Conservation (phyloP, 331 rosid species). For the Acacia concinna region DNA sequence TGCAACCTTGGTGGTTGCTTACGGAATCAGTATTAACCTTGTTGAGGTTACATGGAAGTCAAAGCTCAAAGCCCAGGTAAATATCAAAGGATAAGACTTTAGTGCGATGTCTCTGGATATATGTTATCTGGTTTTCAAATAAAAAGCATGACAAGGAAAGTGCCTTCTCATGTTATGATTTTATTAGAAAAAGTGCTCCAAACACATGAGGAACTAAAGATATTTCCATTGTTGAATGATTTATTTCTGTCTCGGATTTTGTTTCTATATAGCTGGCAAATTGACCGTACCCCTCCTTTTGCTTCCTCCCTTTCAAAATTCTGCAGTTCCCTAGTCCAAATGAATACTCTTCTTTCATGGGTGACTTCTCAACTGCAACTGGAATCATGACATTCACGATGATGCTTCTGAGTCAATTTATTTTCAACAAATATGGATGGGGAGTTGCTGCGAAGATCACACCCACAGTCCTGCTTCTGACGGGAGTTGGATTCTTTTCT, state of each 20-base stretch:
- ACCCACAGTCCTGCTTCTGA: constrained; percentile 84
- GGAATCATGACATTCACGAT: constrained; percentile 84
- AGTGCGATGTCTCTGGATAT: neutral
- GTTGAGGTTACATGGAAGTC: constrained; percentile 99
- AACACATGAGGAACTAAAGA: neutral
- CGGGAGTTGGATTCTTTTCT: constrained; percentile 97
- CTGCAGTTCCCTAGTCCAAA: constrained; percentile 98
- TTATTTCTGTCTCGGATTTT: neutral
- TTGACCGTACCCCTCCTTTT: neutral
- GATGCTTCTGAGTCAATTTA: constrained; percentile 92
- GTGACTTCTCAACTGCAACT: constrained; percentile 95
- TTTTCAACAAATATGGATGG: constrained; percentile 92
- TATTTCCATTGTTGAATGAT: neutral
- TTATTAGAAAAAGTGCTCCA: neutral
- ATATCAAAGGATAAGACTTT: neutral
- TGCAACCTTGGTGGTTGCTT: constrained; percentile 98
- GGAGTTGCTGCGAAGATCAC: constrained; percentile 97
- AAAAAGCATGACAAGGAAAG: neutral
- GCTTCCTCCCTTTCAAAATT: constrained; percentile 18
- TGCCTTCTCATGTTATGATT: neutral
- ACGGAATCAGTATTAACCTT: constrained; percentile 94
- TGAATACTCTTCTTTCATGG: constrained; percentile 97
- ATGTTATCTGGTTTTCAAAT: neutral
- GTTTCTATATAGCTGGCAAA: neutral
- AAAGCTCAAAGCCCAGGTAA: constrained; percentile 97